phyloP scores from a whole-genome alignment of 345 rosid genomes.

The Eucalyptus marginata region DNA sequence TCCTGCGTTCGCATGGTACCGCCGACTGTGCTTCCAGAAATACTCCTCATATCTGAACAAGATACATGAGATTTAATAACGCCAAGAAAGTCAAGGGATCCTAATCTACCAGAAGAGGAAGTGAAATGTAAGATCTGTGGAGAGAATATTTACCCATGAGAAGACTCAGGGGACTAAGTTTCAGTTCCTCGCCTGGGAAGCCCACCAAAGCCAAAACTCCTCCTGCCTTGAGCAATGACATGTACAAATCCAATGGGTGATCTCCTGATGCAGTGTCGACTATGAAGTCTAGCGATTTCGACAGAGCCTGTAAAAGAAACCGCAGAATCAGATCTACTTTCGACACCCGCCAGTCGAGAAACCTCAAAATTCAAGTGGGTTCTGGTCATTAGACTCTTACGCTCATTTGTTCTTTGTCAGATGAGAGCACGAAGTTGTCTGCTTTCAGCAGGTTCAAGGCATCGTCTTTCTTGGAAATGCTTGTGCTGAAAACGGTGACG shows the following conservation, averaged over 20 bases:
- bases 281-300: constrained; percentile 61
- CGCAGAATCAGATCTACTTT: not conserved
- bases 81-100: not conserved
- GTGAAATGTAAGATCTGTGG: not conserved
- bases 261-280: constrained; percentile 78
- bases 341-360: not conserved
- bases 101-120: not conserved
- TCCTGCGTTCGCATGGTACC: constrained; percentile 18
- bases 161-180: constrained; percentile 12
- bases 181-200: constrained; percentile 10
- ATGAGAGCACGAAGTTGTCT: constrained; percentile 22
- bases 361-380: not conserved
- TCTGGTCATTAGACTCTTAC: constrained; percentile 1
- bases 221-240: constrained; percentile 35
- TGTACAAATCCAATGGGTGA: constrained; percentile 61
- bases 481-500: constrained; percentile 29
- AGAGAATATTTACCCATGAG: not conserved
- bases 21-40: constrained; percentile 13
- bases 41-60: constrained; percentile 2
- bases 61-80: too few relatives aligned
- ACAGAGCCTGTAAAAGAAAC: constrained; percentile 21
- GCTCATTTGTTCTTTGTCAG: constrained; percentile 47
- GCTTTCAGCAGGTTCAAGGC: constrained; percentile 22
- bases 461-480: constrained; percentile 19
- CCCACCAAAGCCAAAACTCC: constrained; percentile 19